Conservation (phyloP, 371 early-diverging fungal species). For the Mortierella sp. region DNA sequence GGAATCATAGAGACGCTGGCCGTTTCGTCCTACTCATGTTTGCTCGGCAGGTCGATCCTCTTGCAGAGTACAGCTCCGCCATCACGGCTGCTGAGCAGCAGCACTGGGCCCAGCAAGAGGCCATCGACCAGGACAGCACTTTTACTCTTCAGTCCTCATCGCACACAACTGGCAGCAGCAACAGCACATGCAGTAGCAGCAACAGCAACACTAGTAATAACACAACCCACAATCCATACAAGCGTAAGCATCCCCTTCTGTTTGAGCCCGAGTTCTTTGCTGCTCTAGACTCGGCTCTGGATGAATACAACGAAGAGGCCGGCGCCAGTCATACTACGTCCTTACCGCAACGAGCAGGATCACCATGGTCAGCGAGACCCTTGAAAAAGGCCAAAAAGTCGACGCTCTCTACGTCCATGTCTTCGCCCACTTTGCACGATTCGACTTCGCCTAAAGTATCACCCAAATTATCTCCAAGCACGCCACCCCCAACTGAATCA, state of each 20-base stretch:
- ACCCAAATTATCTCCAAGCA: neutral
- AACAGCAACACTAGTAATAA: conserved; percentile 3
- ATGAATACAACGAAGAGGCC: conserved; percentile 3
- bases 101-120: conserved; percentile 15
- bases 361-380: conserved; percentile 6
- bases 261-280: conserved; percentile 51
- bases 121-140: neutral
- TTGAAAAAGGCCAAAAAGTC: conserved; percentile 13
- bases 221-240: conserved; percentile 16
- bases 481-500: neutral
- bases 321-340: neutral
- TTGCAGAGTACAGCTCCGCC: conserved; percentile 19
- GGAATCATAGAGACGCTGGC: neutral
- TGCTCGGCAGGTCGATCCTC: conserved; percentile 38
- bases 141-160: neutral
- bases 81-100: conserved; percentile 27
- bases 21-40: conserved; percentile 23
- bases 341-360: neutral
- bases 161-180: neutral
- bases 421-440: neutral
- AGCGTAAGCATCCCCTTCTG: conserved; percentile 35
- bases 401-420: neutral
- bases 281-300: conserved; percentile 33
- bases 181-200: neutral
- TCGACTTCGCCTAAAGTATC: neutral